Evolutionary conservation across 352 stramenopile species (phyloP), one percentile per base, ranked within the genome.

Genomic region (Halophytophthora polymorphica): DNA sequence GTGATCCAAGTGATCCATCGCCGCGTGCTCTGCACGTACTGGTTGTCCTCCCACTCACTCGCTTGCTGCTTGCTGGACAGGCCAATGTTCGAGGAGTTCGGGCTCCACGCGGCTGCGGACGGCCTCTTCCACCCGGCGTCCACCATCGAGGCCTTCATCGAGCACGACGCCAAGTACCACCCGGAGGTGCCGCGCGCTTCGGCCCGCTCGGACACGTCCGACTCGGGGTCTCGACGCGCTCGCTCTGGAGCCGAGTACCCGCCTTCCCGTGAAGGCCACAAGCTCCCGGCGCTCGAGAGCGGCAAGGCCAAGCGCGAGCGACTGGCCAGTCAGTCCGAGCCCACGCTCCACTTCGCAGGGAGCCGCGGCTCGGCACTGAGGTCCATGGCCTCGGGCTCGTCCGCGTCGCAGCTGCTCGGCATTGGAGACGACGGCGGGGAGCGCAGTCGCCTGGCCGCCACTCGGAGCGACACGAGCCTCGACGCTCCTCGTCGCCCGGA

Each of bases 81-180:
- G 17, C 73, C 67, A 18, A 71, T 80, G 49, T 86, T 90, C 41
- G 69, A 83, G 11, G 58, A 70, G 18, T 86, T 87, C 47, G 56
- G 70, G 28, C 41, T 83, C 8, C 67, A 90, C 21, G 79, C 79
- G 13, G 79, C 79, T 6, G 79, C 77, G 7, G 83, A 88, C 11
- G 82, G 83, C 0, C 58, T 90, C 6, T 93, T 90, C 45, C 83
- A 93, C 42, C 83, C 83, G 6, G 83, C 77, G 6, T 90, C 79
- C 2, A 64, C 72, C 15, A 83, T 93, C 18, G 74, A 87, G 35
- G 83, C 83, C 11, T 93, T 93, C 44, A 71, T 79, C 8, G 80
- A 90, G 52, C 76, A 90, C 50, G 79, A 90, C 49, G 71, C 71
- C n/a, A 85, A 85, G 53, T 90, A 85, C 51, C 53, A 37, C 17